phyloP scores from a whole-genome alignment of 2,329 filamentous ascomycete genomes.

The Talaromyces marneffei region DNA sequence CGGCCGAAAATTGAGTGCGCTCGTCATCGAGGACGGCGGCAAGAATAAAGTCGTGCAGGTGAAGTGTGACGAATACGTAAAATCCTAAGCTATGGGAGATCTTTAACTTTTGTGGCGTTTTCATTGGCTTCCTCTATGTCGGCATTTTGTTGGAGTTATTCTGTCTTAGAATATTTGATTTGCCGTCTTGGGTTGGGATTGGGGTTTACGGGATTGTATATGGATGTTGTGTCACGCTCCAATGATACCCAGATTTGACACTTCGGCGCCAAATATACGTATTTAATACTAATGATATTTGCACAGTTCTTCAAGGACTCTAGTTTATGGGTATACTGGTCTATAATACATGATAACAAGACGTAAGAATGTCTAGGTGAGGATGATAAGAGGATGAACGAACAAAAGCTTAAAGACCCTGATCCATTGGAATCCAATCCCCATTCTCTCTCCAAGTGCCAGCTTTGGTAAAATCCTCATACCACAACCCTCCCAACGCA shows the following conservation, averaged over 20 bases:
- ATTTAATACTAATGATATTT: not conserved
- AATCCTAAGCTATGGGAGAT: constrained; percentile 12
- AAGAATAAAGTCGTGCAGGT: constrained; percentile 39
- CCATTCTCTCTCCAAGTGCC: constrained; percentile 29
- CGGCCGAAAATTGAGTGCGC: constrained; percentile 67
- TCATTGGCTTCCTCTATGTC: not conserved
- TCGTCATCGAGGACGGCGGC: constrained; percentile 62
- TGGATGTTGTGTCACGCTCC: not conserved
- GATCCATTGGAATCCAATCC: not conserved
- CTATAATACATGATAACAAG: not conserved
- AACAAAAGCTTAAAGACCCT: not conserved
- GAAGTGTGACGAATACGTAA: constrained; percentile 32
- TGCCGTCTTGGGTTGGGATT: not conserved
- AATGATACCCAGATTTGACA: constrained; percentile 4
- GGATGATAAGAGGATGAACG: not conserved
- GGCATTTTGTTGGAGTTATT: not conserved
- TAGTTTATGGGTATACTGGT: not conserved
- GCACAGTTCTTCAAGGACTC: not conserved
- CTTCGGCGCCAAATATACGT: not conserved
- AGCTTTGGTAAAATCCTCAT: constrained; percentile 36
- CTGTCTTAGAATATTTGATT: not conserved
- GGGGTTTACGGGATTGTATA: not conserved
- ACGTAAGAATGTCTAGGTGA: not conserved
- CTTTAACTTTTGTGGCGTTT: not conserved
- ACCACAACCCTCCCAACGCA: constrained; percentile 33